Conservation (phyloP, 2,329 filamentous ascomycete genomes). For the Fusarium udum region DNA sequence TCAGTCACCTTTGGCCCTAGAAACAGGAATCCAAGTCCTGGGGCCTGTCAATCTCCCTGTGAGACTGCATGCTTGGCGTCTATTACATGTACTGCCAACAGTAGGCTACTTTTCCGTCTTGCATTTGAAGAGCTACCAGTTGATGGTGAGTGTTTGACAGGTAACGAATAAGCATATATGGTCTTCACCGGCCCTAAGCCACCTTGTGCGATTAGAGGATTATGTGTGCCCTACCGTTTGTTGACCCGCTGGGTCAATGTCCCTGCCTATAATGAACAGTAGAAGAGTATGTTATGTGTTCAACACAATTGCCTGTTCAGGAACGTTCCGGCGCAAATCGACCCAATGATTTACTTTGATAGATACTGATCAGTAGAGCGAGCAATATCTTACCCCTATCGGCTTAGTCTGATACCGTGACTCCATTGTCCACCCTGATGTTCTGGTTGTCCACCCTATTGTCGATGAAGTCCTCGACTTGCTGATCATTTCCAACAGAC, state of each 20-base stretch:
- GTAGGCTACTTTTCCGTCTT: background rate
- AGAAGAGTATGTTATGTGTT: background rate
- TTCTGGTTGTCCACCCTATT: background rate
- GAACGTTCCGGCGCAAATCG: background rate
- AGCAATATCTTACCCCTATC: background rate
- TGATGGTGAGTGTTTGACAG: background rate
- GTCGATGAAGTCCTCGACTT: background rate
- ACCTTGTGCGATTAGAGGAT: too few species aligned
- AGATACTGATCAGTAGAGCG: background rate
- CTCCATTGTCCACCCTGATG: accelerated
- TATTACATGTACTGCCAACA: background rate
- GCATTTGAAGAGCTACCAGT: background rate
- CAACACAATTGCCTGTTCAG: background rate
- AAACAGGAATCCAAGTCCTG: background rate
- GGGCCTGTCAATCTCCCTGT: background rate
- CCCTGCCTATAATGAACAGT: too few species aligned
- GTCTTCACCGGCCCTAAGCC: too few species aligned
- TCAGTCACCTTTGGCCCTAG: background rate
- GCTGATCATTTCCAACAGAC: too few species aligned
- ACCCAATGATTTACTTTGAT: background rate
- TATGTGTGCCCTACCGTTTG: too few species aligned
- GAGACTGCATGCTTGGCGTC: background rate
- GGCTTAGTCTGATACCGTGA: background rate
- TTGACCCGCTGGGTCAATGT: accelerated
- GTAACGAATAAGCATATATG: background rate